Evolutionary conservation across 2,329 filamentous ascomycete genomes (phyloP), one percentile per base, ranked within the genome.

Genomic region (Leptographium radiaticola): DNA sequence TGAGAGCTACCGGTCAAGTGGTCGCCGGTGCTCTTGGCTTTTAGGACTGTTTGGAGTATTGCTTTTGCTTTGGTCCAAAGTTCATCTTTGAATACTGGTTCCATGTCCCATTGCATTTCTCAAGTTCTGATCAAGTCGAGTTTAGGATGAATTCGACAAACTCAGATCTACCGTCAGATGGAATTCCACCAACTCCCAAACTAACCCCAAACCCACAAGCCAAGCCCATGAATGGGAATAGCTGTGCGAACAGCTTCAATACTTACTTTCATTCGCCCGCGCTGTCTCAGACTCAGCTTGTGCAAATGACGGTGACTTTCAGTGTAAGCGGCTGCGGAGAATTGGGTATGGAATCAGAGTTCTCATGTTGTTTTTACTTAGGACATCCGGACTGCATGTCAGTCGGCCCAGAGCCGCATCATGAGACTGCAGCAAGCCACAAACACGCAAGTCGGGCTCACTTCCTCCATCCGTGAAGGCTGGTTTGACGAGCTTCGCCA

Each of bases 391-490:
- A 10, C 40, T 1, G 38, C 54, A 4, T 61, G 60, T 49, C 56
- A 57, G 36, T 50, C 53, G 5, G 60, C 59, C 1, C 58, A 60
- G 44, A 25, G 25, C 33, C 56, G 58, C 30, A 59, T 60, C 52
- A 59, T 61, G 56, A 49, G 56, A 8, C 55, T 61, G 2, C 60
- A 61, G 44, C 56, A 59, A 38, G 58, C 57, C 7, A 58, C 55
- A 10, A 55, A 58, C 31, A 55, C 43, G n/a, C 57, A 61, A 30
- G 56, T 54, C n/a, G 57, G 59, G 12, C 52, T 61, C 1, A 57
- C 54, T 0, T 43, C 54, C 1, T 13, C 48, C 1, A 50, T 56
- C 10, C 58, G 59, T 2, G 55, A 56, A 8, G 36, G 36, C 0
- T 59, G 55, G 57, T 60, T 55, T 15, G 46, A 54, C 2, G 56